Percentiles rank a stretch among this genome's conserved stretches.
Evolutionary conservation across 805 yeast genomes (phyloP).

Genomic region (Saccharomycopsis javanensis): DNA sequence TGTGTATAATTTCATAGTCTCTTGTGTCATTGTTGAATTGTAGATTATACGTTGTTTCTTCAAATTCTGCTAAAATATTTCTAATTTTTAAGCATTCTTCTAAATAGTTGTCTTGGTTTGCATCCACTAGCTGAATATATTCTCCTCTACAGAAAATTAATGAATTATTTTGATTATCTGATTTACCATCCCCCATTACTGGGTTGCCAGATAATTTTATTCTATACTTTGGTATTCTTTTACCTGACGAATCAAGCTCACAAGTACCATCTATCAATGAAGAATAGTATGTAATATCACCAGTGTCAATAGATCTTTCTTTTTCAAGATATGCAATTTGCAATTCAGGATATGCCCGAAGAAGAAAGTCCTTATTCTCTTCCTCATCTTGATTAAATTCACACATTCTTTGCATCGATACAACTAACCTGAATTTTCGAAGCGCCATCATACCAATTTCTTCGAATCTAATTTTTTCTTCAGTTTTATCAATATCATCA

Average conservation of each 20-base stretch:
- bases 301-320: conserved; percentile 28
- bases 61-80: conserved; percentile 67
- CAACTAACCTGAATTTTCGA: conserved; percentile 54
- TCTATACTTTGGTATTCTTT: conserved; percentile 51
- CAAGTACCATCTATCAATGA: conserved; percentile 65
- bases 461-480: conserved; percentile 22
- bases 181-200: conserved; percentile 75
- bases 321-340: conserved; percentile 55
- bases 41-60: conserved; percentile 32
- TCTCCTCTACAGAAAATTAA: conserved; percentile 71
- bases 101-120: conserved; percentile 73
- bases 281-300: conserved; percentile 36
- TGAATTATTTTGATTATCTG: conserved; percentile 76
- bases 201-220: conserved; percentile 71
- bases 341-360: conserved; percentile 58
- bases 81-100: conserved; percentile 77
- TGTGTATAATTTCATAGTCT: conserved; percentile 31
- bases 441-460: conserved; percentile 40
- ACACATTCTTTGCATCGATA: conserved; percentile 53
- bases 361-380: conserved; percentile 47
- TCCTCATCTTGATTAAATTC: conserved; percentile 47
- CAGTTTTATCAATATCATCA: conserved; percentile 16
- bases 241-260: conserved; percentile 47
- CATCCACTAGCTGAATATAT: conserved; percentile 71
- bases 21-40: conserved; percentile 5